Evolutionary conservation across 768 basidiomycete species (phyloP), one percentile per base, ranked within the genome.

Genomic region (Suillus americanus): DNA sequence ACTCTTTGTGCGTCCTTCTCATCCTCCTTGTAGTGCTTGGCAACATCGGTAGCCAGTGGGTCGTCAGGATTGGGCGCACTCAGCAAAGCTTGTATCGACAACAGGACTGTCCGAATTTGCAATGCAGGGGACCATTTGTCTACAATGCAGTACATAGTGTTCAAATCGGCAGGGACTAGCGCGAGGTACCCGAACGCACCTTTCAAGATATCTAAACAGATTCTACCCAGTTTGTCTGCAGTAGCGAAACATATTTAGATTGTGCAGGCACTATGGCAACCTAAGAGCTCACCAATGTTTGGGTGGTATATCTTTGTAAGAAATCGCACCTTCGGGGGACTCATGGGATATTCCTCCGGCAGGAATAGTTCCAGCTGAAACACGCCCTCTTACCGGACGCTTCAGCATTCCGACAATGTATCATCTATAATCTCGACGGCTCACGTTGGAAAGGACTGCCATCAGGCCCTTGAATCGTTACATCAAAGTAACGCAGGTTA

Each of bases 121-220:
- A 99, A 84, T 0, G 97, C 97, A 23, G 97, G 97, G 12, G 95
- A 97, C 97, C 97, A 99, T 83, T 99, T 99, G 79, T 99, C 97
- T 95, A 71, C 25, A 62, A 43, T 3, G 61, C 57, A 67, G 57
- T 28, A 33, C 30, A 30, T 30, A 14, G 3, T 1, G 28, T 28
- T 41, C 38, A 59, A 41, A 41, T 12, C 25, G 13, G 14, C 53
- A 40, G 43, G 43, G 46, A 56, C 23, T 2, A 28, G 7, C 16
- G 25, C n/a, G 33, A 53, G 33, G 45, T 41, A 62, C 41, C 18
- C 20, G 37, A 28, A 53, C 83, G 55, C 71, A 91, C 94, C 94
- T 85, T 99, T 99, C 73, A 99, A 81, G 72, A 99, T 99, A 76
- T 99, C 97, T 63, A 99, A 80, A 78, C 97, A 99, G 79, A 99